Evolutionary conservation across 2,329 filamentous ascomycete species (phyloP), one percentile per base, ranked within the genome.

Genomic region (Scytalidium sp.): DNA sequence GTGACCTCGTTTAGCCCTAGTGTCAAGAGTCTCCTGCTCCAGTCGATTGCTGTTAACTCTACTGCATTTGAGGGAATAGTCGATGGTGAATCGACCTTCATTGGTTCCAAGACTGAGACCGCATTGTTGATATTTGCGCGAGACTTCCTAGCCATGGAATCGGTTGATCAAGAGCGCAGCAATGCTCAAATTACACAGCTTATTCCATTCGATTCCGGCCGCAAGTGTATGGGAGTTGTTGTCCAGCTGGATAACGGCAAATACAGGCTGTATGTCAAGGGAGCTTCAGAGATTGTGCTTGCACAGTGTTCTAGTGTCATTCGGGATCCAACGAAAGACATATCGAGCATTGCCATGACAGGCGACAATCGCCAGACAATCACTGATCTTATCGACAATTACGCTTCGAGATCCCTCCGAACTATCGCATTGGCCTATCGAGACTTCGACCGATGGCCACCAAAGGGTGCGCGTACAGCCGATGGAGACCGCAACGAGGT

Each of bases 51-150:
- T 10, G 70, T 87, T 56, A 88, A 87, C 61, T 87, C 85, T 0
- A 86, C 84, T 1, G 84, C 85, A 1, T 88, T 88, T 56, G 83
- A 88, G 61, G 77, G 79, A 5, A 80, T 85, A 41, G 75, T 81
- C 41, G 76, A 84, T 40, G 83, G 83, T 25, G 72, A 75, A 51
- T 58, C 68, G 17, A 71, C 77, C 0, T 91, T 88, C 56, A 77
- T 90, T 54, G 87, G 87, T 23, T 90, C 87, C 4, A 90, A 90
- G 68, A 91, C 87, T 0, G 87, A 91, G 63, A 89, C 85, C 3
- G 87, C 87, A 19, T 73, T 91, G 11, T 75, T 91, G n/a, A 73
- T 75, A 20, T 89, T 90, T 62, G 83, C 85, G 19, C 76, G 79
- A 44, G 81, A 87, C 44, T 74, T 81, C 60, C 71, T 90, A 13